Percentiles rank a stretch among this genome's conserved stretches.
These are phyloP conservation scores for Castanea sativa DNA, from an alignment of 306 rosid species.

Conservation along the genomic window DNA sequence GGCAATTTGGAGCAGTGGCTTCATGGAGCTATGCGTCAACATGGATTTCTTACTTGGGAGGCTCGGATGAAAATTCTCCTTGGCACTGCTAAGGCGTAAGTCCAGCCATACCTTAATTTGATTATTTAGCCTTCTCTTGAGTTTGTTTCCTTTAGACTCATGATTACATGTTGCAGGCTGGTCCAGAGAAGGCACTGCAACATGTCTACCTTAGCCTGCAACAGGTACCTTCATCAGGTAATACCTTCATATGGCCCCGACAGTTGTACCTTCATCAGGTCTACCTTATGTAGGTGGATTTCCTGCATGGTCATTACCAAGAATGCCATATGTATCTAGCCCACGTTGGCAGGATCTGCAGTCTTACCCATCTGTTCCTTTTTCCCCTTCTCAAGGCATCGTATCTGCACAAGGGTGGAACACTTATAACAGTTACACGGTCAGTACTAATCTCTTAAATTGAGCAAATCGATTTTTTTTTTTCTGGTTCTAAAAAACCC, in stretches of 20 bases:
- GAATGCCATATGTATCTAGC: slow-evolving; percentile 68
- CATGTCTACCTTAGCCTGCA: no score
- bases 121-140: slow-evolving; percentile 3
- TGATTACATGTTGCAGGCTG: slow-evolving; percentile 50
- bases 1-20: slow-evolving; percentile 94
- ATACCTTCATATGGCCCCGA: slow-evolving; percentile 39
- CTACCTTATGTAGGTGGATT: slow-evolving; percentile 60
- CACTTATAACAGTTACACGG: slow-evolving; percentile 82
- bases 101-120: slow-evolving; percentile 13
- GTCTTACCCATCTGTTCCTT: slow-evolving; percentile 63
- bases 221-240: no score
- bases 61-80: slow-evolving; percentile 86
- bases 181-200: no score
- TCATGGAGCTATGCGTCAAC: slow-evolving; percentile 80
- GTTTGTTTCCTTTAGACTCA: slow-evolving; percentile 15
- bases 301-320: slow-evolving; percentile 67
- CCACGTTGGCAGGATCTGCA: slow-evolving; percentile 47
- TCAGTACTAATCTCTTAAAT: slow-evolving; percentile 33
- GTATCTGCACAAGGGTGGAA: slow-evolving; percentile 73
- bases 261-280: slow-evolving; percentile 58
- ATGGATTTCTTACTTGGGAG: slow-evolving; percentile 90
- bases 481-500: background rate
- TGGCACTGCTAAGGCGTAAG: slow-evolving; percentile 90
- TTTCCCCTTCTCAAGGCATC: slow-evolving; percentile 71
- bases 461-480: background rate